These are phyloP conservation scores for Bruguiera gymnorhiza DNA, from an alignment of 345 rosid genomes.

Conservation along the genomic window DNA sequence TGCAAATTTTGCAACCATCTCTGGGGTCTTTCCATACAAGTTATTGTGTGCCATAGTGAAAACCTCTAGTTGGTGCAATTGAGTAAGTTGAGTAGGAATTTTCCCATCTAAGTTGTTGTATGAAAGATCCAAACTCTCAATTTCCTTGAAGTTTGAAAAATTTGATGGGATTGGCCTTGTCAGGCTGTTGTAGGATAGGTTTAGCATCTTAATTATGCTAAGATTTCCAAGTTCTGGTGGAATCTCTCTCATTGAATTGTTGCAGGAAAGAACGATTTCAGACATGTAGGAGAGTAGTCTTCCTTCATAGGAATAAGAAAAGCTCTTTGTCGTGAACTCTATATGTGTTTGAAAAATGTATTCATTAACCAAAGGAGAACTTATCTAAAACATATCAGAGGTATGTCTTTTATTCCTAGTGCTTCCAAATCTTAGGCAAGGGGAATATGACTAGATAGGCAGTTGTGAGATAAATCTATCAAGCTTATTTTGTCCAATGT, in stretches of 20 bases:
- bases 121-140: too few species aligned
- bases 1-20: constrained; percentile 17
- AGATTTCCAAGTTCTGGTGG: constrained; percentile 23
- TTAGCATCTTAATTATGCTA: constrained; percentile 10
- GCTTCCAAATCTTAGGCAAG: background rate
- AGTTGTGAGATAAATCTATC: constrained; percentile 17
- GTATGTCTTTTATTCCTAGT: too few species aligned
- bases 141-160: too few species aligned
- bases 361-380: too few species aligned
- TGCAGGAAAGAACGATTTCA: background rate
- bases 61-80: constrained; percentile 11
- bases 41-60: constrained; percentile 40
- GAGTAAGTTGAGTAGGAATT: background rate
- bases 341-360: too few species aligned
- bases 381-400: too few species aligned
- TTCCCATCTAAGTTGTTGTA: too few species aligned
- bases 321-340: too few species aligned
- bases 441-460: too few species aligned
- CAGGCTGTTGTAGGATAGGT: constrained; percentile 33
- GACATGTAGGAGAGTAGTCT: too few species aligned
- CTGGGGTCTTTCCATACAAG: constrained; percentile 22
- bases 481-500: background rate
- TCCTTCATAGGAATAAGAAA: too few species aligned
- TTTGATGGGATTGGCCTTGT: constrained; percentile 25
- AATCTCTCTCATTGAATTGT: constrained; percentile 12